These are phyloP conservation scores for thale cress (Arabidopsis thaliana) DNA, from an alignment of 345 rosid genomes.

Conservation along the genomic window DNA sequence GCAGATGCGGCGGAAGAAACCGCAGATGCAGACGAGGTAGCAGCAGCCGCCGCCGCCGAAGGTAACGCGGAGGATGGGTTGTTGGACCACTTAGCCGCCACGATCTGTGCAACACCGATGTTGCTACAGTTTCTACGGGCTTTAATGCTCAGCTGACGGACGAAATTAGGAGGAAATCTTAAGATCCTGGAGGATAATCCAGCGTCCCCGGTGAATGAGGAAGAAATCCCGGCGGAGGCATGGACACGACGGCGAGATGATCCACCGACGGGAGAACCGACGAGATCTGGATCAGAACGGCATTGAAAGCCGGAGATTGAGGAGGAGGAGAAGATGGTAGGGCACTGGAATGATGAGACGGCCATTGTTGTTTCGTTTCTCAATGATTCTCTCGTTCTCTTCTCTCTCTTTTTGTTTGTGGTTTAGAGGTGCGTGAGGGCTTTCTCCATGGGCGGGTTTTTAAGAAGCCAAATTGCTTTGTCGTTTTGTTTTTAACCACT, in stretches of 20 bases:
- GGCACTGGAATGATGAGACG: conserved; percentile 54
- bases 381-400: not conserved
- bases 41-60: conserved; percentile 66
- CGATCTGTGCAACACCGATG: conserved; percentile 98
- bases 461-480: conserved; percentile 29
- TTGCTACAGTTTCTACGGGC: conserved; percentile 98
- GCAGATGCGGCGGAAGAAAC: conserved; percentile 47
- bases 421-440: conserved; percentile 37
- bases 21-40: conserved; percentile 49
- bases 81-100: conserved; percentile 97
- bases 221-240: conserved; percentile 3
- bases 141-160: conserved; percentile 94
- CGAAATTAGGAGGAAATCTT: conserved; percentile 94
- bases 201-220: conserved; percentile 58
- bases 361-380: conserved; percentile 48
- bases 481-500: conserved; percentile 30
- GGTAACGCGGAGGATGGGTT: conserved; percentile 51
- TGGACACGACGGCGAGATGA: conserved; percentile 46
- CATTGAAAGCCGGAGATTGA: conserved; percentile 61
- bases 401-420: conserved; percentile 20
- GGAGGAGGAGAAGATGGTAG: conserved; percentile 40
- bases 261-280: conserved; percentile 49
- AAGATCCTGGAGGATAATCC: conserved; percentile 74
- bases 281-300: conserved; percentile 75
- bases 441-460: conserved; percentile 42